These are phyloP conservation scores for Gastrodia elata DNA, from an alignment of 106 monocot genomes.

Conservation along the genomic window DNA sequence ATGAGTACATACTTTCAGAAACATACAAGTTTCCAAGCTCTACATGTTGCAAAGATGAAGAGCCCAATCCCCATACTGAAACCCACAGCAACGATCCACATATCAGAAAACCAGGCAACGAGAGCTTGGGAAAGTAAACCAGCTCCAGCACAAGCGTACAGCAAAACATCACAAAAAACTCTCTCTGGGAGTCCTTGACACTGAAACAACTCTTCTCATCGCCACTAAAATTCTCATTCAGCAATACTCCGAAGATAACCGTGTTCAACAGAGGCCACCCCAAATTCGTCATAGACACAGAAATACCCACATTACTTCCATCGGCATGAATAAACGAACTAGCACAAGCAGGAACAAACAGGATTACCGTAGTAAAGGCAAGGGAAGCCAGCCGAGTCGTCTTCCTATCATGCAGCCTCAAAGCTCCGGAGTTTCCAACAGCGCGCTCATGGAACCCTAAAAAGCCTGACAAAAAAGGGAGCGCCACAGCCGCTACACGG, in stretches of 20 bases:
- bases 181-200: slow-evolving; percentile 33
- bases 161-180: slow-evolving; percentile 57
- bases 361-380: slow-evolving; percentile 39
- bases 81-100: slow-evolving; percentile 73
- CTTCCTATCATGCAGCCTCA: slow-evolving; percentile 46
- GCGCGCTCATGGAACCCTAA: slow-evolving; percentile 47
- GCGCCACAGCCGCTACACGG: slow-evolving; percentile 27
- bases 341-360: slow-evolving; percentile 48
- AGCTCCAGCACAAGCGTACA: slow-evolving; percentile 70
- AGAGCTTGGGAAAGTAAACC: slow-evolving; percentile 70
- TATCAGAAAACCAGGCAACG: slow-evolving; percentile 57
- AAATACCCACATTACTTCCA: neutral
- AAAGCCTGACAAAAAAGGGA: slow-evolving; percentile 67
- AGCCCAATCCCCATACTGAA: slow-evolving; percentile 43
- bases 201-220: slow-evolving; percentile 25
- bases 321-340: slow-evolving; percentile 20
- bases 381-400: slow-evolving; percentile 36
- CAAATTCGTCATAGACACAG: slow-evolving; percentile 21
- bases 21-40: slow-evolving; percentile 41
- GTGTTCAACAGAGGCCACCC: slow-evolving; percentile 73
- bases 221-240: slow-evolving; percentile 30
- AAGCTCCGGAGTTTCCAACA: slow-evolving; percentile 20
- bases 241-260: slow-evolving; percentile 68
- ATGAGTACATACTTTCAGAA: slow-evolving; percentile 36
- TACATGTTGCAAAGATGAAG: slow-evolving; percentile 32